Conservation (phyloP, 2,329 filamentous ascomycete genomes). For the Lasiodiplodia sp. region DNA sequence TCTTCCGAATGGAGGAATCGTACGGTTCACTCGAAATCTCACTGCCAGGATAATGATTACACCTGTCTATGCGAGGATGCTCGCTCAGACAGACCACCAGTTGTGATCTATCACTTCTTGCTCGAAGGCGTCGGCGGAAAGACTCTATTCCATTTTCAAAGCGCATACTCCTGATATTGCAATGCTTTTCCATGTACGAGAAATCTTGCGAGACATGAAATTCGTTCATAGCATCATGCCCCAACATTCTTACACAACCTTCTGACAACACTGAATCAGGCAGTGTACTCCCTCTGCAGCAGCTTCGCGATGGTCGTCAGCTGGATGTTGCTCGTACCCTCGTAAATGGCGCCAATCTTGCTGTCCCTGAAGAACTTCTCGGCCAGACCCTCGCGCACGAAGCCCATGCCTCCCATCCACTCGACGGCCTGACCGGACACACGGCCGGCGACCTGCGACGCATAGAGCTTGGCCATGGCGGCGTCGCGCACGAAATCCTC, state of each 20-base stretch:
- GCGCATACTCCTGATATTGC: neutral
- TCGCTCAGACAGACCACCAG: too few species aligned
- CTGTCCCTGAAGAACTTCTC: conserved; percentile 98
- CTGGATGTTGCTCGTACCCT: conserved; percentile 83
- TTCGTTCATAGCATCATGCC: conserved; percentile 74
- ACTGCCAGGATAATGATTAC: too few species aligned
- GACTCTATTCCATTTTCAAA: too few species aligned
- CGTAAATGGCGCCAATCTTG: conserved; percentile 98
- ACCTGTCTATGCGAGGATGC: too few species aligned
- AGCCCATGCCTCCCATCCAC: conserved; percentile 99
- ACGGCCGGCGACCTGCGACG: conserved; percentile 88
- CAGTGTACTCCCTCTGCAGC: conserved; percentile 73
- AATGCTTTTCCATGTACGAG: too few species aligned
- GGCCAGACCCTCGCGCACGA: conserved; percentile 92
- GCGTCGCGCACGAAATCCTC: conserved; percentile 95
- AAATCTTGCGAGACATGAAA: conserved; percentile 60
- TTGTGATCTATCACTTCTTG: too few species aligned
- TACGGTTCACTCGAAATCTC: too few species aligned
- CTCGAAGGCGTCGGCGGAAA: too few species aligned
- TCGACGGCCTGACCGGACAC: conserved; percentile 89
- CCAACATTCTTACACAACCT: conserved; percentile 64
- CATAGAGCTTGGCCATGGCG: conserved; percentile 97
- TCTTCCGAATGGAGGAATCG: too few species aligned
- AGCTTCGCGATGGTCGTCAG: conserved; percentile 74
- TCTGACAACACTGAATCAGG: conserved; percentile 41